A percentile compares a stretch with the other conserved stretches of the same genome.
phyloP scores from a whole-genome alignment of 768 basidiomycete genomes.

The Pisolithus tinctorius region DNA sequence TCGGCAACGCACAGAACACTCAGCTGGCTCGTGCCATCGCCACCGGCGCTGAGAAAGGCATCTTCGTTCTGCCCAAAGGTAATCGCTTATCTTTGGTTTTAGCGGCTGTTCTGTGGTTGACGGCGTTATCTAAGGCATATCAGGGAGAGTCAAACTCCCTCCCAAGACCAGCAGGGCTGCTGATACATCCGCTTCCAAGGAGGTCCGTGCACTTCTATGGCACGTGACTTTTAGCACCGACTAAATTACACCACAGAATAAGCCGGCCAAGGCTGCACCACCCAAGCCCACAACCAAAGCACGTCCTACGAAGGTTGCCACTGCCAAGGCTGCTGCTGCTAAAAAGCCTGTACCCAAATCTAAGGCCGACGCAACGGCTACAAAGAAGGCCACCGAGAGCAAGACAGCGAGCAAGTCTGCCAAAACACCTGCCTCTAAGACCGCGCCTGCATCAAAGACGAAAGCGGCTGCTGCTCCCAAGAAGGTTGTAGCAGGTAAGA shows the following conservation, averaged over 20 bases:
- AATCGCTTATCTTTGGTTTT: slow-evolving; percentile 7
- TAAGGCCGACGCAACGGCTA: slow-evolving; percentile 30
- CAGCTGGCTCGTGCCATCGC: slow-evolving; percentile 78
- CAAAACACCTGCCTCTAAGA: slow-evolving; percentile 14
- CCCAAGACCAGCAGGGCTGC: slow-evolving; percentile 47
- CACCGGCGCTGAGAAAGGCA: slow-evolving; percentile 73
- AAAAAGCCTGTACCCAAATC: slow-evolving; percentile 32
- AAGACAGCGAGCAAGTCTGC: slow-evolving; percentile 29
- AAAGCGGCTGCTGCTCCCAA: slow-evolving; percentile 23
- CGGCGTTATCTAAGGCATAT: slow-evolving; percentile 26
- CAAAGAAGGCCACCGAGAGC: slow-evolving; percentile 35
- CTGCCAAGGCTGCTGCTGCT: slow-evolving; percentile 17
- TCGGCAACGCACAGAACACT: slow-evolving; percentile 69
- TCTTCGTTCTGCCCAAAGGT: slow-evolving; percentile 90
- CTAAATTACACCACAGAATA: slow-evolving; percentile 14
- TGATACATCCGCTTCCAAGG: slow-evolving; percentile 50
- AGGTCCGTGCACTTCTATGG: slow-evolving; percentile 35
- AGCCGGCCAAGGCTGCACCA: slow-evolving; percentile 23
- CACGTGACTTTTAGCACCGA: slow-evolving; percentile 19
- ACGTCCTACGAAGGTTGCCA: slow-evolving; percentile 23
- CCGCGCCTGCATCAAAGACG: slow-evolving; percentile 12
- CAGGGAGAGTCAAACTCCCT: slow-evolving; percentile 61
- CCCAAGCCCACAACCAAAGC: slow-evolving; percentile 19
- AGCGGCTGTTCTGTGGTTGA: slow-evolving; percentile 2
- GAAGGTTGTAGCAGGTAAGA: slow-evolving; percentile 29